Percentiles rank a stretch among this genome's conserved stretches.
These are phyloP conservation scores for Myriosclerotinia scirpicola DNA, from an alignment of 2,329 filamentous ascomycete genomes.

Conservation along the genomic window DNA sequence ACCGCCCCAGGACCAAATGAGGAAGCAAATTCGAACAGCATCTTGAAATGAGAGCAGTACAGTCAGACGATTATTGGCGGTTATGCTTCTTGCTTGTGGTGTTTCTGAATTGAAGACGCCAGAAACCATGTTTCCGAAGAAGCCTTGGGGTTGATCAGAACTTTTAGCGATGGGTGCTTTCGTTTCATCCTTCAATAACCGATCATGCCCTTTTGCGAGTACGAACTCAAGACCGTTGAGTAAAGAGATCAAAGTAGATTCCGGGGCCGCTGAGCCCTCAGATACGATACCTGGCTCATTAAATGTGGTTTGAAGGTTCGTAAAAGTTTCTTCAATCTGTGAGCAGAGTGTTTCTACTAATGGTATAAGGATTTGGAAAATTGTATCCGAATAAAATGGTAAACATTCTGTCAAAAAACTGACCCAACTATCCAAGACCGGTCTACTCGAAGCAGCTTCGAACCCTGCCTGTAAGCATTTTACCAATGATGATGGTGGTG, in stretches of 20 bases:
- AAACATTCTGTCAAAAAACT: conserved; percentile 79
- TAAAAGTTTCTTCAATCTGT: conserved; percentile 73
- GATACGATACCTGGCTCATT: conserved; percentile 42
- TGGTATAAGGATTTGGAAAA: conserved; percentile 88
- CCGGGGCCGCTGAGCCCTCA: conserved; percentile 51
- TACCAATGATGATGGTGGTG: conserved; percentile 71
- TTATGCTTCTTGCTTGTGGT: conserved; percentile 73
- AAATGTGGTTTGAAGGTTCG: conserved; percentile 67
- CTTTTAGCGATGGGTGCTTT: conserved; percentile 68
- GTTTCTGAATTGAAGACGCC: conserved; percentile 82
- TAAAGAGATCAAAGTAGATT: conserved; percentile 76
- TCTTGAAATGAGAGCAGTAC: conserved; percentile 97
- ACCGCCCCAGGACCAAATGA: conserved; percentile 90
- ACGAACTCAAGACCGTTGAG: conserved; percentile 93
- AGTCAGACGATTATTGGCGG: conserved; percentile 90
- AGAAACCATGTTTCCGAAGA: conserved; percentile 93
- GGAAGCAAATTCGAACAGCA: conserved; percentile 86
- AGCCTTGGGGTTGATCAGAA: conserved; percentile 78
- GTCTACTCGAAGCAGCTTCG: conserved; percentile 68
- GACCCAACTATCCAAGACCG: conserved; percentile 89
- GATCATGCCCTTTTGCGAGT: conserved; percentile 82
- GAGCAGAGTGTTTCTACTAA: conserved; percentile 86
- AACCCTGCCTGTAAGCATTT: conserved; percentile 82
- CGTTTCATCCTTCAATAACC: conserved; percentile 73
- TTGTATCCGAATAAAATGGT: conserved; percentile 77